Conservation (phyloP, 2,329 filamentous ascomycete genomes). For the Ascochyta clinopodiicola region DNA sequence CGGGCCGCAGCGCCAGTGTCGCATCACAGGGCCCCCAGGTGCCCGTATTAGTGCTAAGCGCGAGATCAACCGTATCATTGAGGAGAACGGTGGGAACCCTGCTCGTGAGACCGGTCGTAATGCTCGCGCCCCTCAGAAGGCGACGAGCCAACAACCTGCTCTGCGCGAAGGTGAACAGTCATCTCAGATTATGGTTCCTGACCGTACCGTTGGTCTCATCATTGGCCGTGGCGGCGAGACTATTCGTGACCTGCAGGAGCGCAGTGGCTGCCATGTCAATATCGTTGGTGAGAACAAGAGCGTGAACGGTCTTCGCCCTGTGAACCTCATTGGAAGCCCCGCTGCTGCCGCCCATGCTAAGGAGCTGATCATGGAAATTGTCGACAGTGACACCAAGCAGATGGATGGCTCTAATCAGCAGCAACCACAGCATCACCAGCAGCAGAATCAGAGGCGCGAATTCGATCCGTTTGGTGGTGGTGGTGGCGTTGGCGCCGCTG, state of each 20-base stretch:
- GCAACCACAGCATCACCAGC: conserved; percentile 24
- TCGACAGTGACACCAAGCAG: conserved; percentile 79
- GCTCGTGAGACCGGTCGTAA: conserved; percentile 48
- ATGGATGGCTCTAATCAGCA: conserved; percentile 41
- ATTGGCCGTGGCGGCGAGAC: conserved; percentile 94
- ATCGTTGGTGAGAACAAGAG: conserved; percentile 94
- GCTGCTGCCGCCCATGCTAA: conserved; percentile 79
- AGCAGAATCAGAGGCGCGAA: conserved; percentile 43
- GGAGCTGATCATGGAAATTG: conserved; percentile 90
- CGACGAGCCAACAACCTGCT: conserved; percentile 51
- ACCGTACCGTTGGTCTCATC: conserved; percentile 89
- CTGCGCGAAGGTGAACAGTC: conserved; percentile 82
- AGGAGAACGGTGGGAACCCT: conserved; percentile 73
- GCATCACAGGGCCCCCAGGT: conserved; percentile 76
- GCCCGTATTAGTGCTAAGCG: conserved; percentile 79
- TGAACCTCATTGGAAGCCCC: conserved; percentile 84
- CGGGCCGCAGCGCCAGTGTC: conserved; percentile 80
- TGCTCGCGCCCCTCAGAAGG: conserved; percentile 51
- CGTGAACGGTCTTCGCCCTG: conserved; percentile 84
- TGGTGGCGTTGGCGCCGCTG: conserved; percentile 42
- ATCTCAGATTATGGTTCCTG: conserved; percentile 92
- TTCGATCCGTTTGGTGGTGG: conserved; percentile 37
- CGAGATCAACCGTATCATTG: conserved; percentile 86
- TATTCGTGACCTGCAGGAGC: conserved; percentile 88
- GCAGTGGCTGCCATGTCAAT: conserved; percentile 93